Evolutionary conservation across 768 basidiomycete species (phyloP).

Genomic region (Bullera alba): DNA sequence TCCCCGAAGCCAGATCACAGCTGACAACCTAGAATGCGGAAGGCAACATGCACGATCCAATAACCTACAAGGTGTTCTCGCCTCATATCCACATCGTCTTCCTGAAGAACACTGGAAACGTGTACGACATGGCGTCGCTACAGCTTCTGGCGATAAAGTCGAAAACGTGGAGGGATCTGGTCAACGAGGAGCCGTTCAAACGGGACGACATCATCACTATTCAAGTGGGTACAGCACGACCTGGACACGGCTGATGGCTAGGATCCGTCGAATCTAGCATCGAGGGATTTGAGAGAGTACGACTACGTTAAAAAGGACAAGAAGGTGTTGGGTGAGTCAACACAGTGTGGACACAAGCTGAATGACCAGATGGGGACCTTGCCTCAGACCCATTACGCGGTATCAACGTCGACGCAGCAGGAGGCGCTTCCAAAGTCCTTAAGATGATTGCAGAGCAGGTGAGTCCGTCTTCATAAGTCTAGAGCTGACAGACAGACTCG

Average conservation of each 20-base stretch:
- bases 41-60: constrained; percentile 86
- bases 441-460: constrained; percentile 46
- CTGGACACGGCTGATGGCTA: neutral
- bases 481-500: constrained; percentile 13
- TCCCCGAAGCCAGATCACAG: constrained; percentile 8
- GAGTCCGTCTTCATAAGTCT: constrained; percentile 8
- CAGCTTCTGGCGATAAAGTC: constrained; percentile 44
- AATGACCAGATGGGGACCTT: constrained; percentile 27
- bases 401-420: constrained; percentile 49
- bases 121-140: constrained; percentile 45
- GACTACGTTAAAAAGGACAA: constrained; percentile 49
- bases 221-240: constrained; percentile 53
- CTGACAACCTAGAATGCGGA: constrained; percentile 59
- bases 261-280: constrained; percentile 47
- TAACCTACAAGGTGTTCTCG: constrained; percentile 94
- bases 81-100: constrained; percentile 95
- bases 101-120: constrained; percentile 63
- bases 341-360: neutral
- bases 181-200: constrained; percentile 75
- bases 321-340: constrained; percentile 37
- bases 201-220: constrained; percentile 87
- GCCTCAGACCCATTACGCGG: constrained; percentile 42
- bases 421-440: constrained; percentile 46
- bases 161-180: constrained; percentile 63
- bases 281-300: constrained; percentile 47